These are phyloP conservation scores for Ganoderma leucocontextum DNA, from an alignment of 1,284 basidiomycete genomes.

Conservation along the genomic window DNA sequence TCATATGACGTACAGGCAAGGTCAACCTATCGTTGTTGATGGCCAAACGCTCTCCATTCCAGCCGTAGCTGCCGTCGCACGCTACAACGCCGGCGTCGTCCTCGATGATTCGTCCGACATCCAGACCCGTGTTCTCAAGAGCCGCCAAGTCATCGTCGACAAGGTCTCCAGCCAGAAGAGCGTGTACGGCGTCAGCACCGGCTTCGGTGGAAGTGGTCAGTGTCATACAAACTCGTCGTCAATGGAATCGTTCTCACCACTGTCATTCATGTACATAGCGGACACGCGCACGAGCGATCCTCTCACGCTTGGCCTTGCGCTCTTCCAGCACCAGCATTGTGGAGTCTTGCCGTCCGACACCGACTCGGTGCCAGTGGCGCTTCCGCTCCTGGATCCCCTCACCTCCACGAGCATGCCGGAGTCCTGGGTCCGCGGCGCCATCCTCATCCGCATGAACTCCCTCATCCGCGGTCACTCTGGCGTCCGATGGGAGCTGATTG, in stretches of 20 bases:
- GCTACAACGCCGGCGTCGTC: constrained; percentile 62
- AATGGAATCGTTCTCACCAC: constrained; percentile 12
- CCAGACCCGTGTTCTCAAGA: constrained; percentile 61
- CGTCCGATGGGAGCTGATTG: constrained; percentile 82
- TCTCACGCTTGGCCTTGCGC: constrained; percentile 73
- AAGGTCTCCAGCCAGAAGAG: constrained; percentile 76
- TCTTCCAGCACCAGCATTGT: constrained; percentile 82
- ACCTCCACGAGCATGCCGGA: constrained; percentile 85
- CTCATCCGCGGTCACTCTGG: constrained; percentile 90
- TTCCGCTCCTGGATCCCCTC: constrained; percentile 74
- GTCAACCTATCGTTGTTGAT: constrained; percentile 68
- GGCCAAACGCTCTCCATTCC: constrained; percentile 78
- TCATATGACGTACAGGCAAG: constrained; percentile 51
- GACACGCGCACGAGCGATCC: constrained; percentile 78
- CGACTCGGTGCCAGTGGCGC: constrained; percentile 49
- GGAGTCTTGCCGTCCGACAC: constrained; percentile 70
- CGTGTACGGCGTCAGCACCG: constrained; percentile 85
- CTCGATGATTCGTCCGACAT: constrained; percentile 59
- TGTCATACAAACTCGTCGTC: constrained; percentile 8
- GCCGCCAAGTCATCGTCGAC: constrained; percentile 66
- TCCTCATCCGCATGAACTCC: constrained; percentile 88
- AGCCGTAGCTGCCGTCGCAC: constrained; percentile 76
- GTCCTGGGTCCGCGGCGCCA: constrained; percentile 90
- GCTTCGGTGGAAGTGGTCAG: constrained; percentile 81
- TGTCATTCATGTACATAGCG: constrained; percentile 44